These are phyloP conservation scores for Globisporangium canariense DNA, from an alignment of 352 stramenopile species.

Conservation along the genomic window DNA sequence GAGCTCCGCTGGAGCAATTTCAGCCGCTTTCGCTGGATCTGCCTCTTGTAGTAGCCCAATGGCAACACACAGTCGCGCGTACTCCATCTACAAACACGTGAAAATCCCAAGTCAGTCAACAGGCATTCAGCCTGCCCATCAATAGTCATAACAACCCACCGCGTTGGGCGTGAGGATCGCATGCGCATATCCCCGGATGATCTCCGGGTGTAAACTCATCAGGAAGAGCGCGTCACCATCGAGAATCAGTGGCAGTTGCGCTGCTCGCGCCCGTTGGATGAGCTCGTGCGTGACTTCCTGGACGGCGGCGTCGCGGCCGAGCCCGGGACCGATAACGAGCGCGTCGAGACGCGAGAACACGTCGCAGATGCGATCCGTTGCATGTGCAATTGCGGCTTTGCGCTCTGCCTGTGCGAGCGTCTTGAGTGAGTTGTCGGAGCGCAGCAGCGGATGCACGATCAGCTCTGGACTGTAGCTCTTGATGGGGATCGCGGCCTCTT, in stretches of 20 bases:
- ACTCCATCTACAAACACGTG: constrained; percentile 66
- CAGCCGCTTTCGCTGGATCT: constrained; percentile 45
- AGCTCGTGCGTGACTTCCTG: constrained; percentile 77
- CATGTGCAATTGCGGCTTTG: constrained; percentile 19
- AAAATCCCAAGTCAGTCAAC: not conserved
- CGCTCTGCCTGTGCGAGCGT: constrained; percentile 10
- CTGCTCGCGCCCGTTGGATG: constrained; percentile 53
- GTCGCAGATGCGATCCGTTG: constrained; percentile 45
- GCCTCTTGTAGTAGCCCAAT: constrained; percentile 35
- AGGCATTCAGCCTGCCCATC: not conserved
- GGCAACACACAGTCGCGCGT: constrained; percentile 65
- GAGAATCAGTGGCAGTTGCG: constrained; percentile 87
- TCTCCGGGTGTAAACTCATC: constrained; percentile 65
- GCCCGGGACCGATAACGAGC: constrained; percentile 91
- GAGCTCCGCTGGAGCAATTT: constrained; percentile 45
- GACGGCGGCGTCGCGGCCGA: constrained; percentile 90
- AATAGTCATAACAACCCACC: constrained; percentile 19
- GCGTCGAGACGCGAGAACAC: constrained; percentile 68
- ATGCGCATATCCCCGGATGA: constrained; percentile 60
- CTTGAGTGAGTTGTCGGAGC: constrained; percentile 40
- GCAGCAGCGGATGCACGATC: constrained; percentile 90
- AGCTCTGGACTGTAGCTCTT: constrained; percentile 98
- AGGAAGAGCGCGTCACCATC: constrained; percentile 95
- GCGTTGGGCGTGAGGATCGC: constrained; percentile 95
- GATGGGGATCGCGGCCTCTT: constrained; percentile 93